Evolutionary conservation across 805 yeast genomes (phyloP), one percentile per base, ranked within the genome.

Genomic region (Kodamaea lidongshanica): DNA sequence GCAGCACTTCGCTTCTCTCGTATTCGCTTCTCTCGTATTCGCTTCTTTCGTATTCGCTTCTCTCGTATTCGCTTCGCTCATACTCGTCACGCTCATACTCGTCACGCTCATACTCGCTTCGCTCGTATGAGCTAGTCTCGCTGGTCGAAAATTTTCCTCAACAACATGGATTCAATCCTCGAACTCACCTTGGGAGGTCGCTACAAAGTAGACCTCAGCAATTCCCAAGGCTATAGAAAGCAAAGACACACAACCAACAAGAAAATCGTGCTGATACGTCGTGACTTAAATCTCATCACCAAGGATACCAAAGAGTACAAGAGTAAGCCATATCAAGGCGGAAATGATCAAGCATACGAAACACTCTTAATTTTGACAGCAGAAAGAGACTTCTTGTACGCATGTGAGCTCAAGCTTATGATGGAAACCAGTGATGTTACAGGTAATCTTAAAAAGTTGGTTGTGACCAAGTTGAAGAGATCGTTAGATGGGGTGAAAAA

Each of bases 361-460:
- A 62, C 67, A 22, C 56, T 86, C 15, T 53, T 75, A n/a, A 58
- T 87, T 14, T 61, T 75, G 34, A 68, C 70, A n/a, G 77, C 81
- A 1, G 97, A 92, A 54, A 71, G 95, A 48, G 83, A 85, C 42
- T 61, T 77, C 48, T 65, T 85, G 17, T 73, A 69, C 42, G 80
- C 88, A 1, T 67, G 75, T 51, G 87, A 80, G 52, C 64, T 77
- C 31, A 72, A 72, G 37, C 56, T 70, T 7, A 53, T 68, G 27
- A 53, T 74, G 37, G 84, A 74, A 38, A 65, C 74, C 23, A 70
- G 71, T 35, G 65, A 72, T 6, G 58, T 56, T 19, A 50, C 60
- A 41, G 30, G 19, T 6, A 69, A 69, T 32, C 70, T 78, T 36
- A 53, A 45, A 41, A 56, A 49, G 24, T 50, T 64, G 35, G 57